Conservation (phyloP, 1,139 yeast genomes). For the Debaryomyces sp. region DNA sequence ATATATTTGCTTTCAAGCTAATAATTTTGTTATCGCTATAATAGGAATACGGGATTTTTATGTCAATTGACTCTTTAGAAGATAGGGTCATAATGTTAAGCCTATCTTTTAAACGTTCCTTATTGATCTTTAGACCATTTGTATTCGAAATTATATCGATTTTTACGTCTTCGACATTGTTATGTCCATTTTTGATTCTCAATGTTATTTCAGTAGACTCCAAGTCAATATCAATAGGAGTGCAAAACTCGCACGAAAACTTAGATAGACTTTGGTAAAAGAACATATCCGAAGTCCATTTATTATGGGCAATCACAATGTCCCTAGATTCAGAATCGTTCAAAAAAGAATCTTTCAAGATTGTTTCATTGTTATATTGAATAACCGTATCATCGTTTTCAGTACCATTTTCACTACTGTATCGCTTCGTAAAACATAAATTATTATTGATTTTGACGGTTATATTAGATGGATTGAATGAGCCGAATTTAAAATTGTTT, state of each 20-base stretch:
- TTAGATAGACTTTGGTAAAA: slow-evolving; percentile 23
- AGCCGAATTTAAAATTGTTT: slow-evolving; percentile 27
- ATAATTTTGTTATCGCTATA: slow-evolving; percentile 31
- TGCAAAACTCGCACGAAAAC: slow-evolving; percentile 25
- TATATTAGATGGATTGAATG: slow-evolving; percentile 25
- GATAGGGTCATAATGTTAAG: not conserved
- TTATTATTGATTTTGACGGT: slow-evolving; percentile 23
- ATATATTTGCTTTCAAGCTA: slow-evolving; percentile 31
- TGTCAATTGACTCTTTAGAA: slow-evolving; percentile 15
- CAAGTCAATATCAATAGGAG: slow-evolving; percentile 20
- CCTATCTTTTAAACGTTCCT: slow-evolving; percentile 15
- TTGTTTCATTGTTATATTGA: slow-evolving; percentile 3
- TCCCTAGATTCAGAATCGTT: slow-evolving; percentile 10
- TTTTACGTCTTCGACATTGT: slow-evolving; percentile 15
- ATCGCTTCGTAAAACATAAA: slow-evolving; percentile 15
- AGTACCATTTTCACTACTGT: slow-evolving; percentile 9
- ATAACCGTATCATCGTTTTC: slow-evolving; percentile 12
- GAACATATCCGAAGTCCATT: not conserved
- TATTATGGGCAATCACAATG: not conserved
- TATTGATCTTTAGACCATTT: slow-evolving; percentile 18
- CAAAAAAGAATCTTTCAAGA: slow-evolving; percentile 8
- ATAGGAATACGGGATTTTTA: slow-evolving; percentile 27
- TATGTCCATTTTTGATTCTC: slow-evolving; percentile 23
- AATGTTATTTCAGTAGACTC: slow-evolving; percentile 26
- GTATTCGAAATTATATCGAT: slow-evolving; percentile 20